A percentile compares a stretch with the other conserved stretches of the same genome.
phyloP scores from a whole-genome alignment of 140 eudicot species.

The Stevia rebaudiana region DNA sequence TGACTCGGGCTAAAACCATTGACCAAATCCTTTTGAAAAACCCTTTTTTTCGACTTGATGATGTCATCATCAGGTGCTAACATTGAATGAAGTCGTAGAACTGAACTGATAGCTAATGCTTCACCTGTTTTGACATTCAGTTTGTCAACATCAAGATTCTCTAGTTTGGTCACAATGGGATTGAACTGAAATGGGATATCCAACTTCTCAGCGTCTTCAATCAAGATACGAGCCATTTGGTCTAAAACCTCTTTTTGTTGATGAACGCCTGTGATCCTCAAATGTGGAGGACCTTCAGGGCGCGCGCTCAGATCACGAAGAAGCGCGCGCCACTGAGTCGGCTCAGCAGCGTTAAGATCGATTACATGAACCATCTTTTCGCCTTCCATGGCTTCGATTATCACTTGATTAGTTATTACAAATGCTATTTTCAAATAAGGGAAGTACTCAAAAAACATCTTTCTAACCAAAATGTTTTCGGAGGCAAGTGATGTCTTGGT shows the following conservation, averaged over 20 bases:
- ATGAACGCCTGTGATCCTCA: conserved; percentile 92
- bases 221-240: conserved; percentile 73
- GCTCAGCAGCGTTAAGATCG: conserved; percentile 75
- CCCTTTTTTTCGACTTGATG: conserved; percentile 37
- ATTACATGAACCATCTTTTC: conserved; percentile 89
- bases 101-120: conserved; percentile 84
- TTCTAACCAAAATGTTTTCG: conserved; percentile 58
- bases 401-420: conserved; percentile 77
- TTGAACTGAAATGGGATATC: conserved; percentile 93
- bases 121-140: conserved; percentile 91
- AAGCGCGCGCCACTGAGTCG: conserved; percentile 87
- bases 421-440: conserved; percentile 81
- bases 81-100: conserved; percentile 64
- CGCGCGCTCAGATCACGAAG: conserved; percentile 85
- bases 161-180: conserved; percentile 63
- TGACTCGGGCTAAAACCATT: conserved; percentile 55
- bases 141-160: conserved; percentile 68
- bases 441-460: conserved; percentile 73
- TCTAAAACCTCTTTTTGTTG: conserved; percentile 79
- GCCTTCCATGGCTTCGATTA: conserved; percentile 94
- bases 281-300: conserved; percentile 97
- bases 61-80: conserved; percentile 50
- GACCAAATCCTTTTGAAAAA: conserved; percentile 37
- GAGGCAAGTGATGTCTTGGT: conserved; percentile 42
- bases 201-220: conserved; percentile 83